These are phyloP conservation scores for Aureoboletus auriporus DNA, from an alignment of 768 basidiomycete genomes.

Conservation along the genomic window DNA sequence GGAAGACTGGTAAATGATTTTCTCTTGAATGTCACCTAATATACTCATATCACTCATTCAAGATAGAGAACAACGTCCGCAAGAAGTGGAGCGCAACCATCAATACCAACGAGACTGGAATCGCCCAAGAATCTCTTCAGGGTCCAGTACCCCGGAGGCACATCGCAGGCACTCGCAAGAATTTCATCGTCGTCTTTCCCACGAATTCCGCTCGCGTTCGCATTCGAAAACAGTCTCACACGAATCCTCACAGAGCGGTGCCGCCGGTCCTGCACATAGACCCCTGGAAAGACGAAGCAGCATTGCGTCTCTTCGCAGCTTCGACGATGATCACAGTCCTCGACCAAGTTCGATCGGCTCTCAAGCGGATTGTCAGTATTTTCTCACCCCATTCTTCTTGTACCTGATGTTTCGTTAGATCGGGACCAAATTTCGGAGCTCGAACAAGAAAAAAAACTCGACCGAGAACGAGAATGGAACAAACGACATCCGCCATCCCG, in stretches of 20 bases:
- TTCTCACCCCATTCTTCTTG: background rate
- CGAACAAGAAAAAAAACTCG: constrained; percentile 41
- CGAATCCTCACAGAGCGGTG: constrained; percentile 12
- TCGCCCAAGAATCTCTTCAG: constrained; percentile 25
- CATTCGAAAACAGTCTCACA: constrained; percentile 19
- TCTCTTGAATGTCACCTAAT: background rate
- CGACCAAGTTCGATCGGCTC: constrained; percentile 45
- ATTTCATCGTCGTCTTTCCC: constrained; percentile 23
- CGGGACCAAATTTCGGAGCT: constrained; percentile 40
- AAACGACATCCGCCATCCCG: constrained; percentile 38
- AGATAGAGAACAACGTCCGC: constrained; percentile 30
- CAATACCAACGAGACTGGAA: constrained; percentile 53
- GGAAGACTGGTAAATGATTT: constrained; percentile 21
- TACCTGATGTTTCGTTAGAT: constrained; percentile 31
- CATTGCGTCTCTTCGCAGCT: constrained; percentile 37
- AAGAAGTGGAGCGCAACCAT: constrained; percentile 28
- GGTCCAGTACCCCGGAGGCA: constrained; percentile 22
- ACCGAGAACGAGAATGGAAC: constrained; percentile 57
- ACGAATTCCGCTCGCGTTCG: constrained; percentile 26
- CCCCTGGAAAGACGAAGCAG: constrained; percentile 32
- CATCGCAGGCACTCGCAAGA: constrained; percentile 27
- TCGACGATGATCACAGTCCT: constrained; percentile 40
- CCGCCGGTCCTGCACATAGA: constrained; percentile 7
- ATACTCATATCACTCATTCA: constrained; percentile 2
- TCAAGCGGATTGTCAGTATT: constrained; percentile 48